Conservation (phyloP, 2,329 filamentous ascomycete genomes). For the Fusarium papillatum region DNA sequence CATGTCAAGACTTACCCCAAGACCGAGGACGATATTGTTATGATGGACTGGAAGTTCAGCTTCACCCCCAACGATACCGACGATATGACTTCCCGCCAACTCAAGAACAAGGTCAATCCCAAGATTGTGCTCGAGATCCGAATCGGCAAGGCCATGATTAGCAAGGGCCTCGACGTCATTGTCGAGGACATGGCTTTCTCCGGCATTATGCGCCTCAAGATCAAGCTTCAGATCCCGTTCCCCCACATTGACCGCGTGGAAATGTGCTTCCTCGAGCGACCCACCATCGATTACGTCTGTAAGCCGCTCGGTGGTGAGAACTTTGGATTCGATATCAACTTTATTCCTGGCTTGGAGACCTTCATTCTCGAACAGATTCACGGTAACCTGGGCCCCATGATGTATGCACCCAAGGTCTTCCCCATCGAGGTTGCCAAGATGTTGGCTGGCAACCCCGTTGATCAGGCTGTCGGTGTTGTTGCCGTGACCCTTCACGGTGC, state of each 20-base stretch:
- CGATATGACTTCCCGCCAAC: conserved; percentile 90
- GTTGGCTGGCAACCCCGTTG: conserved; percentile 92
- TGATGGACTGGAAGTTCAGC: conserved; percentile 99
- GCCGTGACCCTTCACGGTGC: conserved; percentile 93
- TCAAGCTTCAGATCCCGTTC: conserved; percentile 96
- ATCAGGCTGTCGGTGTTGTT: conserved; percentile 95
- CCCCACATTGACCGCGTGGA: conserved; percentile 96
- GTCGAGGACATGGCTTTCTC: conserved; percentile 98
- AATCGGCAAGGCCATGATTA: conserved; percentile 95
- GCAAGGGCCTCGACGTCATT: conserved; percentile 96
- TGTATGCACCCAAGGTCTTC: conserved; percentile 98
- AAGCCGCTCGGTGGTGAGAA: conserved; percentile 96
- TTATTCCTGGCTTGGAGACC: conserved; percentile 92
- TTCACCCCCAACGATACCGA: conserved; percentile 96
- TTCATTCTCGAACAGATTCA: conserved; percentile 99
- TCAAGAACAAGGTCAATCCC: conserved; percentile 97
- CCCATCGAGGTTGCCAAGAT: conserved; percentile 99
- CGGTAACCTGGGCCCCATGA: conserved; percentile 93
- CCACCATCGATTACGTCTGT: conserved; percentile 95
- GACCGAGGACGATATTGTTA: conserved; percentile 92
- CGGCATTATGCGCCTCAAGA: conserved; percentile 95
- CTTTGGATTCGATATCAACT: conserved; percentile 99
- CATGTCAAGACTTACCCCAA: conserved; percentile 99
- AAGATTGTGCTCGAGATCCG: conserved; percentile 96
- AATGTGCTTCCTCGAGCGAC: conserved; percentile 92